Conservation (phyloP, 495 filamentous ascomycete genomes). For the Trichoderma gamsii region DNA sequence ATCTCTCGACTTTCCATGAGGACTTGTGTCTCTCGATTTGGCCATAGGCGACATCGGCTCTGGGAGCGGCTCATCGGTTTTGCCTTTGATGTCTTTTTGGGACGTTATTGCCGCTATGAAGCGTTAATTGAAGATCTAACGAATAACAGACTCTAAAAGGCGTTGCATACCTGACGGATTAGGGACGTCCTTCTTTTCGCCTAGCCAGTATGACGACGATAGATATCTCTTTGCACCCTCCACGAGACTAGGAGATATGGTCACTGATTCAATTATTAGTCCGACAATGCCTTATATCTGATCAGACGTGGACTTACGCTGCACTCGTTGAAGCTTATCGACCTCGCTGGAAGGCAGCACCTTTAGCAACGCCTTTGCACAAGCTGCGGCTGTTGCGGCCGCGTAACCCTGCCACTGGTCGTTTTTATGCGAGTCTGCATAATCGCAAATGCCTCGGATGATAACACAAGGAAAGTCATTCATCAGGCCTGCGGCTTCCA, state of each 20-base stretch:
- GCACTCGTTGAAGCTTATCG: not conserved
- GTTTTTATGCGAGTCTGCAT: slow-evolving; percentile 29
- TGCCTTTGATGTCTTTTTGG: not conserved
- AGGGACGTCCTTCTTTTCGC: not conserved
- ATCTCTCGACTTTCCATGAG: not conserved
- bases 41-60: not conserved
- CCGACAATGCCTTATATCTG: not conserved
- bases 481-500: slow-evolving; percentile 22
- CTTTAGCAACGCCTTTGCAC: slow-evolving; percentile 20
- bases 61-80: not conserved
- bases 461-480: slow-evolving; percentile 21
- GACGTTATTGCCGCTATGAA: not conserved
- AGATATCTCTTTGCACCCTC: not conserved
- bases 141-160: not conserved
- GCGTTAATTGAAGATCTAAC: not conserved
- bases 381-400: slow-evolving; percentile 29
- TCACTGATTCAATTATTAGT: not conserved
- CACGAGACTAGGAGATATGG: not conserved
- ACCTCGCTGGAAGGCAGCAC: not conserved
- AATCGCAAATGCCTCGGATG: slow-evolving; percentile 38
- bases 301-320: not conserved
- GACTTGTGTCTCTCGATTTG: not conserved
- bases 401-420: slow-evolving; percentile 32
- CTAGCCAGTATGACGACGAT: not conserved
- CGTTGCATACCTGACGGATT: not conserved